Percentiles rank a stretch among this genome's conserved stretches.
These are phyloP conservation scores for Tetrapisispora arboricola DNA, from an alignment of 805 yeast species.

Conservation along the genomic window DNA sequence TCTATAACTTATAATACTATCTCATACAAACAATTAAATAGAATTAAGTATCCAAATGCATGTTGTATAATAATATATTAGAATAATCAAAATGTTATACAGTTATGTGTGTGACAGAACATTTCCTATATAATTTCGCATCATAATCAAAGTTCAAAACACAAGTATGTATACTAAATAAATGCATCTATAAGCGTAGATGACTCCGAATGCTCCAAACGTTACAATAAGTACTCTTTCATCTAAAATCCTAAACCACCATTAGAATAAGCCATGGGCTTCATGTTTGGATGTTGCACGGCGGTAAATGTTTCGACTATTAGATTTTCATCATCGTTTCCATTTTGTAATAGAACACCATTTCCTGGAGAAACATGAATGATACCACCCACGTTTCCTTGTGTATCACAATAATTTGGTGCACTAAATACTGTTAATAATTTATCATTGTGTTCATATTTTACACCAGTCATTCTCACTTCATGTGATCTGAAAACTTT, in stretches of 20 bases:
- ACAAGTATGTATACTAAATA: no score
- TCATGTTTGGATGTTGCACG: conserved; percentile 80
- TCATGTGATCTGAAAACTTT: conserved; percentile 91
- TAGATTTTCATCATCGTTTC: conserved; percentile 39
- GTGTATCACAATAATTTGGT: conserved; percentile 92
- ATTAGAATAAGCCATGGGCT: conserved; percentile 86
- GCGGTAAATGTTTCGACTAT: conserved; percentile 59
- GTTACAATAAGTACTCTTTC: no score
- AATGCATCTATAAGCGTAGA: no score
- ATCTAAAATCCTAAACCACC: conserved; percentile 33
- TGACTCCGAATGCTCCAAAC: no score
- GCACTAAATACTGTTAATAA: conserved; percentile 95
- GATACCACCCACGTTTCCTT: conserved; percentile 85
- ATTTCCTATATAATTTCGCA: not conserved
- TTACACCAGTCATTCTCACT: conserved; percentile 85
- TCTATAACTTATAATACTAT: no score
- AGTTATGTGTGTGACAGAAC: no score
- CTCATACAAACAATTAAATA: not conserved
- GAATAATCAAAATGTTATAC: not conserved
- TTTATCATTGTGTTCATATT: conserved; percentile 75
- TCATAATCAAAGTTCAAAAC: not conserved
- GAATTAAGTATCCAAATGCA: not conserved
- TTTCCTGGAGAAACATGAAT: conserved; percentile 49
- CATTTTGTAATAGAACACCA: conserved; percentile 28
- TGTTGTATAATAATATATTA: not conserved